Base-by-base conservation (phyloP, 306 rosid species). In the Citrullus colocynthis region DNA sequence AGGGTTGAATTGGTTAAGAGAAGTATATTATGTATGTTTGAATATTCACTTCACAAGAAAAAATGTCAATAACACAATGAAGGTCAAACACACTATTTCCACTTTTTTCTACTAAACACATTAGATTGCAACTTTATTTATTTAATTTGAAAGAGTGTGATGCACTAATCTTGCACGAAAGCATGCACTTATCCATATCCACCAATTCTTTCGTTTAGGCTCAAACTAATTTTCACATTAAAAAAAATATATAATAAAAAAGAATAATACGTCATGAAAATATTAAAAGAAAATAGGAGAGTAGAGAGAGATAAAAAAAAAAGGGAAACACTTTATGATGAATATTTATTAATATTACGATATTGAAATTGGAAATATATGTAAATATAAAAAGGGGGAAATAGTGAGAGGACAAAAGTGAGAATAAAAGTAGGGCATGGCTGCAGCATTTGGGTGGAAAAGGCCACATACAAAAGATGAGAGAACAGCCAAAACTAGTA, bases 401-500 rank as follows among this genome's bases (percentile, higher is more conserved):
- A 24, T 24, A 24, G 45, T 7, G 75, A 41, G 55, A 13, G 75
- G 75, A 70, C 75, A 70, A 45, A 45, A 70, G 57, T 24, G 75
- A 1, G 75, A 70, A 70, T 70, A 21, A 70, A 69, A 20, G 55
- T 42, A 42, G 55, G 55, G 17, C 4, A 39, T 66, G 74, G 74
- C 1, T 41, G 52, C 15, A 42, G 32, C 15, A 37, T 66, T 66
- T 17, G 51, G 15, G 18, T 36, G 74, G 51, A 67, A 67, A 67
- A 67, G 7, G 74, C 32, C 51, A 67, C 5, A 65, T 16, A 65
- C 55, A 69, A 69, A 70, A 21, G 74, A 70, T 24, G 75, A 70
- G 57, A 70, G 75, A 70, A 24, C 11, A 24, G 75, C 75, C 75
- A 70, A 45, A 70, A 70, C 57, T 45, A 44, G 58, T 70, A 70